Base-by-base conservation (phyloP, 169 alveolate species). In the Babesia ovis region DNA sequence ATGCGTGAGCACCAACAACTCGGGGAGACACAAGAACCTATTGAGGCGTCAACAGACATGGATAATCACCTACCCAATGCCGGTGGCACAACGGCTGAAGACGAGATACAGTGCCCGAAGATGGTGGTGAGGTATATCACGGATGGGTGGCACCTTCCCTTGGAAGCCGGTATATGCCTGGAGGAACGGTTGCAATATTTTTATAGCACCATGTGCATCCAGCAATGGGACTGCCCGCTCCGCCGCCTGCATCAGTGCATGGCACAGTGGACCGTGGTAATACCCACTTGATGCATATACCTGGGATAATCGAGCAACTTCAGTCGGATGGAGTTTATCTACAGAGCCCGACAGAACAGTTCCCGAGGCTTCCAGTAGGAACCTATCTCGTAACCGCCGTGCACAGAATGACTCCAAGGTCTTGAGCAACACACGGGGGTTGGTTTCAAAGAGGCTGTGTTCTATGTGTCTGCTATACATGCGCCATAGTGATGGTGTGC, bases 81-180 rank as follows among this genome's bases (percentile, higher is more conserved):
- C 55, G 23, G 64, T 72, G 43, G 75, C 8, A 22, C 76, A 72
- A 6, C 50, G 25, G 20, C 58, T 72, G 45, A 72, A 72, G 23
- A 31, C 29, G 32, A 72, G 54, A 31, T 45, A 48, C 35, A 72
- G 22, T 9, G 67, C 62, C 53, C 83, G 5, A 14, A 54, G 68
- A 32, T 72, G 76, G n/a, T 48, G 68, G 16, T 35, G 29, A 12
- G 56, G 48, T 16, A 77, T 23, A 14, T n/a, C 9, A 0, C 55
- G 25, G 23, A 11, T 43, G 6, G 35, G 14, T 20, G 32, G 4
- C 16, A 29, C 11, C 22, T 18, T 20, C 42, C 51, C 45, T 4
- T 8, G 51, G 22, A 12, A 45, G 22, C 39, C 46, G 46, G 8
- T 14, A 39, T 58, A 56, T 29, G 69, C 57, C 20, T 22, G 79